Percentiles rank a stretch among this genome's conserved stretches.
phyloP scores from a whole-genome alignment of 805 yeast genomes.

The Candida michaelii region DNA sequence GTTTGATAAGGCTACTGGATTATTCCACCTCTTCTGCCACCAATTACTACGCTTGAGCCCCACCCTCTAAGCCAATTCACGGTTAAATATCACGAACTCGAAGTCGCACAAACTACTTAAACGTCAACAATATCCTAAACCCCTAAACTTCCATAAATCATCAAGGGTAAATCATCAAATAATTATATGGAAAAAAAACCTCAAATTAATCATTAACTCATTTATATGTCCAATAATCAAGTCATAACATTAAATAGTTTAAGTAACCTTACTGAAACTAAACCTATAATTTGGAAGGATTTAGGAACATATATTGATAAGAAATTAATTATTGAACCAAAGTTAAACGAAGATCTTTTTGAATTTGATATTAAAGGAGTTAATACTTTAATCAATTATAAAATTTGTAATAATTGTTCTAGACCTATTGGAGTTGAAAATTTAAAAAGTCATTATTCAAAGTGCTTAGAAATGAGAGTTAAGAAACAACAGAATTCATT shows the following conservation, averaged over 20 bases:
- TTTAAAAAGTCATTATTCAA: constrained; percentile 29
- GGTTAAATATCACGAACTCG: not conserved
- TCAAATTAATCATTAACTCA: not conserved
- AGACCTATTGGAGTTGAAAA: constrained; percentile 42
- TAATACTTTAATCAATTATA: constrained; percentile 21
- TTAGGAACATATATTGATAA: constrained; percentile 44
- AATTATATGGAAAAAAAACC: not conserved
- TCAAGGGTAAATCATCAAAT: constrained; percentile 3
- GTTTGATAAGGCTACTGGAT: too few species aligned
- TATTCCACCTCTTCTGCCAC: too few species aligned
- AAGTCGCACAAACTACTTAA: not conserved
- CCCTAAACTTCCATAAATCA: not conserved
- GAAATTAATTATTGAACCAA: constrained; percentile 30
- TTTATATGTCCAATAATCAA: constrained; percentile 8
- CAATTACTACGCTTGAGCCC: too few species aligned
- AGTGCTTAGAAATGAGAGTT: constrained; percentile 41
- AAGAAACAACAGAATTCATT: constrained; percentile 18
- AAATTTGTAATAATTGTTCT: constrained; percentile 38
- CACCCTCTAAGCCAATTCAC: constrained; percentile 5
- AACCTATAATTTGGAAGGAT: constrained; percentile 44
- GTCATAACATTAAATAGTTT: constrained; percentile 16
- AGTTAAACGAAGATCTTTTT: constrained; percentile 5
- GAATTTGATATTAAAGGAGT: constrained; percentile 3
- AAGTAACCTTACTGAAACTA: constrained; percentile 11
- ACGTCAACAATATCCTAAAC: not conserved